Conservation (phyloP, 345 rosid genomes). For the Kernera saxatilis region DNA sequence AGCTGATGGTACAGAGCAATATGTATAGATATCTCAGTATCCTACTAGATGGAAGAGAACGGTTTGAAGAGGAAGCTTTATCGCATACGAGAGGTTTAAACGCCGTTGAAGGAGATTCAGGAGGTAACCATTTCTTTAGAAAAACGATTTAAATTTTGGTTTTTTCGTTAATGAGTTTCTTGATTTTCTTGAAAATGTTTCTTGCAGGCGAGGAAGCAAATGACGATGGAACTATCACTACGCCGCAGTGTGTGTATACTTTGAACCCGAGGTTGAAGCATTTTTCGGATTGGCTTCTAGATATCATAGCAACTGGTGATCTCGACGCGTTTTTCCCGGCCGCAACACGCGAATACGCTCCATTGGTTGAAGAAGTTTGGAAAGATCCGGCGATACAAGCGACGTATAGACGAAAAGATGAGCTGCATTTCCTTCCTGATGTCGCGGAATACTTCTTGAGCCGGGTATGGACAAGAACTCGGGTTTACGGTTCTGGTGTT, state of each 20-base stretch:
- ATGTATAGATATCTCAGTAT: slow-evolving; percentile 92
- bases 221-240: slow-evolving; percentile 29
- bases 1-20: slow-evolving; percentile 97
- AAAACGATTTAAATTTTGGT: not conserved
- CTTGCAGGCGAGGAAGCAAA: slow-evolving; percentile 50
- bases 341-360: slow-evolving; percentile 98
- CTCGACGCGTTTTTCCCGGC: slow-evolving; percentile 98
- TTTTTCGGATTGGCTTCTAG: slow-evolving; percentile 98
- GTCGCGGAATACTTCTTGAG: slow-evolving; percentile 88
- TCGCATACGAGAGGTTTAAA: slow-evolving; percentile 39
- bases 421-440: slow-evolving; percentile 97
- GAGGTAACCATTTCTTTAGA: slow-evolving; percentile 38
- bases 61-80: slow-evolving; percentile 90
- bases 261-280: slow-evolving; percentile 90
- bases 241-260: slow-evolving; percentile 51
- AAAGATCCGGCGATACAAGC: slow-evolving; percentile 95
- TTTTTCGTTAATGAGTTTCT: not conserved
- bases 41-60: slow-evolving; percentile 91
- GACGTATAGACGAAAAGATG: slow-evolving; percentile 77
- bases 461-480: slow-evolving; percentile 46
- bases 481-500: not conserved
- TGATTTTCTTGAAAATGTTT: not conserved
- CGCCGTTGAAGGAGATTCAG: slow-evolving; percentile 39
- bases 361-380: slow-evolving; percentile 96
- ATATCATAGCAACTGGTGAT: slow-evolving; percentile 96